Evolutionary conservation across 2,329 filamentous ascomycete species (phyloP).

Genomic region (Aureobasidium sp.): DNA sequence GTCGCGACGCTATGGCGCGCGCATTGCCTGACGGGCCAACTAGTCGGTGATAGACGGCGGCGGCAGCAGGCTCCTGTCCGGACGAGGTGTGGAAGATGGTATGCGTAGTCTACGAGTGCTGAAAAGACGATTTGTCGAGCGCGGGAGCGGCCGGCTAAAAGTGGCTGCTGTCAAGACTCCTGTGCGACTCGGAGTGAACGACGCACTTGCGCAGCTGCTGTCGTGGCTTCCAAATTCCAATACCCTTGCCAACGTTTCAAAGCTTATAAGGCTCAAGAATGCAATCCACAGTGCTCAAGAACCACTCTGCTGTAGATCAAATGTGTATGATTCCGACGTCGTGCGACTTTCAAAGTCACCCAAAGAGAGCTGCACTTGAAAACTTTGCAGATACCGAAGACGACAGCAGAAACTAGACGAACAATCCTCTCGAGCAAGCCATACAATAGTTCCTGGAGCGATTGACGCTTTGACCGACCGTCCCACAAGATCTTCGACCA

Average conservation of each 20-base stretch:
- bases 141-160: neutral
- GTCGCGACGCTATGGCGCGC: conserved; percentile 6
- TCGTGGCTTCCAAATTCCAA: neutral
- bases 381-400: neutral
- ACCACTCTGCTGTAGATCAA: neutral
- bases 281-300: neutral
- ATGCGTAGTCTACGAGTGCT: neutral
- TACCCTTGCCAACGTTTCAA: neutral
- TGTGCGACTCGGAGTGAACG: neutral
- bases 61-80: neutral
- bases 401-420: neutral
- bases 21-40: conserved; percentile 1
- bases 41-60: neutral
- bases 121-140: neutral
- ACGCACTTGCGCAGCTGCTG: neutral
- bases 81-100: no score
- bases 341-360: neutral
- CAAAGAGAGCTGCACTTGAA: no score
- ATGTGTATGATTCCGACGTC: no score
- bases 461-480: neutral
- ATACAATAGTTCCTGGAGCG: neutral
- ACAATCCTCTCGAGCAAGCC: neutral
- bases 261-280: neutral
- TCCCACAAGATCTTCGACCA: neutral
- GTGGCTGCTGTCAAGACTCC: neutral